Conservation (phyloP, 176 grass and related monocot species). For the Oryza punctata region DNA sequence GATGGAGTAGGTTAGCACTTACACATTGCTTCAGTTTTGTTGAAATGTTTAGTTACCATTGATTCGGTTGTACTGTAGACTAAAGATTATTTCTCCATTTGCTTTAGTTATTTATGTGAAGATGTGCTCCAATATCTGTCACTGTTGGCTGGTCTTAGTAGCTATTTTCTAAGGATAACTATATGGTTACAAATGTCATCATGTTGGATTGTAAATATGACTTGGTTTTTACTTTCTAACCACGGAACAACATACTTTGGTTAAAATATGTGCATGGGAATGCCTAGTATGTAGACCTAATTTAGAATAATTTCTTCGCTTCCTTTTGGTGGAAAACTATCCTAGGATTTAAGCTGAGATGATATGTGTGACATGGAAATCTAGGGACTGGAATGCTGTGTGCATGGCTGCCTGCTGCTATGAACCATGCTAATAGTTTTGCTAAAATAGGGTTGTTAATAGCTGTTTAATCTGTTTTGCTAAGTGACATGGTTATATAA, state of each 20-base stretch:
- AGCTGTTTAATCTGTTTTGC: background rate
- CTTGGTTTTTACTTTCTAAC: conserved; percentile 3
- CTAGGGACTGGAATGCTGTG: background rate
- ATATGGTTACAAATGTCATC: conserved; percentile 6
- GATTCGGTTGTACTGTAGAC: conserved; percentile 33
- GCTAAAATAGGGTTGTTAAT: background rate
- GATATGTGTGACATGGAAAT: background rate
- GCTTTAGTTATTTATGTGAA: conserved; percentile 1
- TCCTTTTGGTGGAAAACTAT: background rate
- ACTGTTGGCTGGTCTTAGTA: conserved; percentile 15
- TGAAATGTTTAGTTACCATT: conserved; percentile 37
- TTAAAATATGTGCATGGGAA: background rate
- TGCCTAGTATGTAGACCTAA: background rate
- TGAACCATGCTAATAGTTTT: background rate
- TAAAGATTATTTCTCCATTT: conserved; percentile 38
- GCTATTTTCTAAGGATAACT: background rate
- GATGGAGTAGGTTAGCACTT: conserved; percentile 48
- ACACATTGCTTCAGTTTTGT: conserved; percentile 44
- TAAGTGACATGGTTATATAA: background rate
- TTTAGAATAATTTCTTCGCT: conserved; percentile 5
- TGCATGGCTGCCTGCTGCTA: background rate
- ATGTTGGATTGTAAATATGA: conserved; percentile 18
- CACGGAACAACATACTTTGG: background rate
- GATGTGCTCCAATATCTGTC: conserved; percentile 10
- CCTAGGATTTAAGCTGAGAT: background rate